These are phyloP conservation scores for Phialophora verrucosa DNA, from an alignment of 2,329 filamentous ascomycete genomes.

Conservation along the genomic window DNA sequence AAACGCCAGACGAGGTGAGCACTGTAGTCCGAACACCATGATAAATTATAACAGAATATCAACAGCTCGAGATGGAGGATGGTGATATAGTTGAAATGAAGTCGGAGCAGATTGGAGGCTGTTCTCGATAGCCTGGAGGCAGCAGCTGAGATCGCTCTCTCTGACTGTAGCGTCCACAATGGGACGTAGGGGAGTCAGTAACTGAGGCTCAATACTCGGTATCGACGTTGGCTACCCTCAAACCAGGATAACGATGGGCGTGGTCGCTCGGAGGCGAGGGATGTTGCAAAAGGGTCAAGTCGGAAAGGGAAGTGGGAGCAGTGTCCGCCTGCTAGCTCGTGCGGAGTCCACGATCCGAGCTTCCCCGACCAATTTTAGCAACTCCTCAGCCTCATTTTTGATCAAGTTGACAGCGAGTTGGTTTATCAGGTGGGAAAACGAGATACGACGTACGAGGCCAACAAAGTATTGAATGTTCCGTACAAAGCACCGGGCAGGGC, in stretches of 20 bases:
- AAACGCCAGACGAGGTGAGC: slow-evolving; percentile 90
- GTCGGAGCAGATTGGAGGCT: slow-evolving; percentile 93
- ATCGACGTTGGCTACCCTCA: not conserved
- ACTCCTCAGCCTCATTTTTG: slow-evolving; percentile 16
- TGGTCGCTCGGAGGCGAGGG: not conserved
- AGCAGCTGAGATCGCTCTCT: not conserved
- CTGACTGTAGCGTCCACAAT: not conserved
- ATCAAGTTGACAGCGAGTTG: not conserved
- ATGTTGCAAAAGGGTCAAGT: not conserved
- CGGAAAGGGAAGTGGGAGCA: not conserved
- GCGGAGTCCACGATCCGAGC: slow-evolving; percentile 4
- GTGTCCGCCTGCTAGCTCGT: not conserved
- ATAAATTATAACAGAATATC: slow-evolving; percentile 27
- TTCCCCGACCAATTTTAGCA: slow-evolving; percentile 18
- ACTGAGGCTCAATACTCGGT: not conserved
- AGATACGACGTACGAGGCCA: slow-evolving; percentile 9
- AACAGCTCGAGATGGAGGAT: slow-evolving; percentile 92
- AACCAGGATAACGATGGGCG: not conserved
- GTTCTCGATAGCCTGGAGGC: not conserved
- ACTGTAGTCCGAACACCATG: not conserved
- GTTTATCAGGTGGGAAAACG: slow-evolving; percentile 6
- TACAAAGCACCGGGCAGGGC: not conserved
- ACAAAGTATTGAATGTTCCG: not conserved
- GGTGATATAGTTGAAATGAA: slow-evolving; percentile 96
- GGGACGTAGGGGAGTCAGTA: not conserved